Evolutionary conservation across 305 asterid genomes (phyloP), one percentile per base, ranked within the genome.

Genomic region (Plantago coronopus): DNA sequence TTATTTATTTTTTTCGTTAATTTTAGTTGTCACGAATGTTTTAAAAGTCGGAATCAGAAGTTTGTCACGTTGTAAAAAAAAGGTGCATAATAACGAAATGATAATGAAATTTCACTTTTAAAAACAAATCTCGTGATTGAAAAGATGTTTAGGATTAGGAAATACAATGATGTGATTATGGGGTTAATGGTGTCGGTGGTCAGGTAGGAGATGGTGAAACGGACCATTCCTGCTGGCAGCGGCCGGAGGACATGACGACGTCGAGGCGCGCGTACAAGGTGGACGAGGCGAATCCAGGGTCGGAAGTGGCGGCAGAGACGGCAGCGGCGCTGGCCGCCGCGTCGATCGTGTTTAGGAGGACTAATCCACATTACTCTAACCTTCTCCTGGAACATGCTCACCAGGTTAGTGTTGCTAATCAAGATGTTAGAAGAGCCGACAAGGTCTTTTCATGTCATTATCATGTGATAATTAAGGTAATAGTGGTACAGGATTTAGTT

Each of bases 241-340:
- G 87, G 69, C 85, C 85, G 66, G 87, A 83, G 79, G 88, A 83
- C 57, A 81, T 83, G 91, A 81, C 83, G 27, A 83, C 91, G 0
- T 81, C 86, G 22, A 76, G 84, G 17, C 69, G 82, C 3, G 86
- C 86, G 12, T 82, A 78, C 62, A 84, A 78, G 79, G 21, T 84
- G 47, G 90, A 87, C 27, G 75, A 72, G 74, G 65, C 67, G 44
- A 73, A 80, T 17, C 95, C 94, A 1, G 95, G 95, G 11, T 67
- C 90, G 3, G 95, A 84, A 56, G 86, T 87, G 47, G 90, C 84
- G 48, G 87, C 78, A 15, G 95, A 84, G 78, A 80, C 88, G 17
- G 88, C 90, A 10, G 95, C 94, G 0, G 94, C 90, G 23, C 76
- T 87, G 88, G 95, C 93, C 2, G 86, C 95, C 0, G 88, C 95